Percentiles rank a stretch among this genome's conserved stretches.
phyloP scores from a whole-genome alignment of 116 monocot genomes.

The Zostera marina region DNA sequence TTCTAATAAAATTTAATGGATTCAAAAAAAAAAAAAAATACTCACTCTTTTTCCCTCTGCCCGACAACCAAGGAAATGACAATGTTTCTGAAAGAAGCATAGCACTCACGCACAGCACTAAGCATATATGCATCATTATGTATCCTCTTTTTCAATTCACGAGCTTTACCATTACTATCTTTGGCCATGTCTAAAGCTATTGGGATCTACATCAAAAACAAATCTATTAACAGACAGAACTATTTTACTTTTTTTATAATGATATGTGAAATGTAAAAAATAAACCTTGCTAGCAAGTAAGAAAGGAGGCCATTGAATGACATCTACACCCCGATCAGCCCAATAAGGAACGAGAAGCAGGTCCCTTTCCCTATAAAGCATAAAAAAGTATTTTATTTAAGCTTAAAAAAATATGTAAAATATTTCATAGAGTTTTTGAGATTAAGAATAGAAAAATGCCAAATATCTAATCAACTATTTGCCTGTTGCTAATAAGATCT shows the following conservation, averaged over 20 bases:
- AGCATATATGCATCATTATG: conserved; percentile 55
- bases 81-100: conserved; percentile 67
- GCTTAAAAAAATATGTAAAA: not conserved
- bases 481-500: conserved; percentile 83
- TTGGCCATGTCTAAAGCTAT: conserved; percentile 96
- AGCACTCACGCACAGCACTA: conserved; percentile 83
- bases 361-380: conserved; percentile 61
- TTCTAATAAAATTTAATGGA: too few species aligned
- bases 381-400: not conserved
- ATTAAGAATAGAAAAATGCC: not conserved
- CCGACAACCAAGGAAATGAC: conserved; percentile 56
- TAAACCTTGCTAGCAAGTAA: conserved; percentile 92
- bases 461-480: not conserved
- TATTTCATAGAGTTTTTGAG: too few species aligned
- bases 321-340: conserved; percentile 49
- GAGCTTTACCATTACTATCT: conserved; percentile 65
- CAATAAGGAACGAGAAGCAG: conserved; percentile 92
- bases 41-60: conserved; percentile 49
- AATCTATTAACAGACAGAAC: not conserved
- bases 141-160: conserved; percentile 71
- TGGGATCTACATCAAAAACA: conserved; percentile 41
- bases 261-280: not conserved
- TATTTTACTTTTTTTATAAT: not conserved
- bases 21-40: too few species aligned
- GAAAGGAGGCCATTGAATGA: conserved; percentile 96